These are phyloP conservation scores for Pichia sporocuriosa DNA, from an alignment of 805 yeast genomes.

Conservation along the genomic window DNA sequence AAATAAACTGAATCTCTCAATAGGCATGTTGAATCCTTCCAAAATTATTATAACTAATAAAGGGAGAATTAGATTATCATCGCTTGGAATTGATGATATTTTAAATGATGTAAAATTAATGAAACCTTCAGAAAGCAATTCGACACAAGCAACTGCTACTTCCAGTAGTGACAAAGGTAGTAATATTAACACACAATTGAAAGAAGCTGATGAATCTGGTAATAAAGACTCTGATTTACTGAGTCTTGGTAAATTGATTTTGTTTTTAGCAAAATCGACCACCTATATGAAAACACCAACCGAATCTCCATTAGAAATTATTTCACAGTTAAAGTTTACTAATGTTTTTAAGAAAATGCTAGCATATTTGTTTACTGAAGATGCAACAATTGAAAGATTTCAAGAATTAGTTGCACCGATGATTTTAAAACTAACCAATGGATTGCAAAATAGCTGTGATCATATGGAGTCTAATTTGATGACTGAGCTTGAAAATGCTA, in stretches of 20 bases:
- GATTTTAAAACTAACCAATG: conserved; percentile 41
- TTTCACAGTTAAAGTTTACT: conserved; percentile 33
- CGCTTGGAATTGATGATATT: conserved; percentile 68
- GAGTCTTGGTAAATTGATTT: conserved; percentile 52
- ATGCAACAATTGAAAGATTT: conserved; percentile 28
- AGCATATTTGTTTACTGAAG: conserved; percentile 28
- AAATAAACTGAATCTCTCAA: conserved; percentile 59
- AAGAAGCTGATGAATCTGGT: conserved; percentile 17
- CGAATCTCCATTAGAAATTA: conserved; percentile 17
- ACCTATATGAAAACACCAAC: conserved; percentile 19
- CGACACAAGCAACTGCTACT: too few species aligned
- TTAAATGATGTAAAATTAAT: conserved; percentile 32
- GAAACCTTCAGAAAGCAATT: conserved; percentile 29
- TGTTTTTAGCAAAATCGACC: conserved; percentile 43
- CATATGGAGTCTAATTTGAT: conserved; percentile 53
- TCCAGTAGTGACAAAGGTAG: conserved; percentile 5
- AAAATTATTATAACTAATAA: conserved; percentile 69
- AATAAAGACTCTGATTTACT: conserved; percentile 44
- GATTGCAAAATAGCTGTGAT: conserved; percentile 47
- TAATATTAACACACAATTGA: conserved; percentile 1
- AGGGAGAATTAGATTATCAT: conserved; percentile 63
- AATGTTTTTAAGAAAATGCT: conserved; percentile 41
- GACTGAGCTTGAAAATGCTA: conserved; percentile 79
- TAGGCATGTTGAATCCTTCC: conserved; percentile 54
- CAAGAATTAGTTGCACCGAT: conserved; percentile 37